Evolutionary conservation across 2,329 filamentous ascomycete species (phyloP), one percentile per base, ranked within the genome.

Genomic region (Penicillium sp.): DNA sequence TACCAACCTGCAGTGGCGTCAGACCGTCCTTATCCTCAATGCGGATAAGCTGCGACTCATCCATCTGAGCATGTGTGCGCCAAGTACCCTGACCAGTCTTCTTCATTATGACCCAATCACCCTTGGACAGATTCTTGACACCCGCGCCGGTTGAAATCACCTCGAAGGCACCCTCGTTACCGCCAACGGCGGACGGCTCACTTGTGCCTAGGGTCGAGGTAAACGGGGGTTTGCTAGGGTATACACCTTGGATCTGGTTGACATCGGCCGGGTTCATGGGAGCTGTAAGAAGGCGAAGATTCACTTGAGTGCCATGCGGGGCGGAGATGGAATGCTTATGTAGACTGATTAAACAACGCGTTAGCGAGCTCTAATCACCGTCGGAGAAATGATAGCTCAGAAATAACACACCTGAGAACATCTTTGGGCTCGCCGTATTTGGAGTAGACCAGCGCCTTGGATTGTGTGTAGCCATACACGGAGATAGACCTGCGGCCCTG

Each of bases 221-320:
- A 75, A 96, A 92, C 43, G 83, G 79, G 0, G 92, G 92, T 71
- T 91, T 91, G 44, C 86, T 86, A 58, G 93, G 93, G 78, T 99
- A 99, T 4, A 93, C 92, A 62, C 94, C 94, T 79, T 99, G 94
- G 68, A 99, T 90, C 68, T 93, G 93, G 80, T 99, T 99, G 75
- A 99, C 90, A 77, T 99, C 94, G 69, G 94, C 92, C 23, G 94
- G 94, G 78, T 99, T 99, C 74, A 99, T 90, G 54, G 94, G 91
- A 1, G 92, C 86, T 29, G 92, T 90, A 67, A 99, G 89, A 67
- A 94, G 88, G 73, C 91, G 90, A 57, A 99, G 80, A 52, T 93
- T 92, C 64, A 95, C 78, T 60, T 83, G 78, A 53, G 83, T 78
- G 46, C 89, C 88, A 60, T 78, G 68, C 5, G 77, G 78, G 8